Evolutionary conservation across 2,329 filamentous ascomycete genomes (phyloP), one percentile per base, ranked within the genome.

Genomic region (Colletotrichum euphorbiae): DNA sequence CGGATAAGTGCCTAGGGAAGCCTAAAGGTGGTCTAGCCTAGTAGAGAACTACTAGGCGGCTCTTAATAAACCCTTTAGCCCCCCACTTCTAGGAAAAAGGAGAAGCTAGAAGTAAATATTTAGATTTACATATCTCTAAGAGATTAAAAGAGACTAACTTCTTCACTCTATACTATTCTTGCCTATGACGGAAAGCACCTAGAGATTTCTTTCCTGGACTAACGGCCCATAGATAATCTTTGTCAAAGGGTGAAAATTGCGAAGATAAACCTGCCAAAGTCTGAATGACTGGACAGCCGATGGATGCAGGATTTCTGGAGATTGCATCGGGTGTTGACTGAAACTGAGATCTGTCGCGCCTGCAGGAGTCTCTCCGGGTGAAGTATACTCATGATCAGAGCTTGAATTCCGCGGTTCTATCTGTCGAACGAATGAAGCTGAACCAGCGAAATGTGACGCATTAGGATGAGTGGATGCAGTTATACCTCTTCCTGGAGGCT

Each of bases 211-310:
- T n/a, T 67, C 66, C 73, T 93, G 89, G 2, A 93, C 77, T 0
- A 89, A 89, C 0, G 91, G 91, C 1, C 90, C 85, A 74, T 94
- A 92, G 38, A 93, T 87, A 48, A 88, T 79, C 75, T 93, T 94
- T 71, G 89, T 87, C 48, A 93, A 76, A 0, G 92, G 91, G 72
- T 94, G 91, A 60, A 94, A 88, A 68, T 92, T 90, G 54, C 92
- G 88, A 4, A 93, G 80, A 70, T 90, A 94, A 7, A 88, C 81
- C 75, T 93, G 90, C 92, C 92, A 94, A 4, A 94, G 82, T 57
- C 85, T 84, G 73, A 92, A 66, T 2, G 63, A 62, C 36, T 66
- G 63, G 2, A 66, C 31, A 8, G 63, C 57, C 3, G 50, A 66
- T 12, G 63, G 63, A 12, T 66, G 21, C 4, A 66, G 33, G 50